Evolutionary conservation across 2,329 filamentous ascomycete genomes (phyloP), one percentile per base, ranked within the genome.

Genomic region (Reticulascus tulasneorum): DNA sequence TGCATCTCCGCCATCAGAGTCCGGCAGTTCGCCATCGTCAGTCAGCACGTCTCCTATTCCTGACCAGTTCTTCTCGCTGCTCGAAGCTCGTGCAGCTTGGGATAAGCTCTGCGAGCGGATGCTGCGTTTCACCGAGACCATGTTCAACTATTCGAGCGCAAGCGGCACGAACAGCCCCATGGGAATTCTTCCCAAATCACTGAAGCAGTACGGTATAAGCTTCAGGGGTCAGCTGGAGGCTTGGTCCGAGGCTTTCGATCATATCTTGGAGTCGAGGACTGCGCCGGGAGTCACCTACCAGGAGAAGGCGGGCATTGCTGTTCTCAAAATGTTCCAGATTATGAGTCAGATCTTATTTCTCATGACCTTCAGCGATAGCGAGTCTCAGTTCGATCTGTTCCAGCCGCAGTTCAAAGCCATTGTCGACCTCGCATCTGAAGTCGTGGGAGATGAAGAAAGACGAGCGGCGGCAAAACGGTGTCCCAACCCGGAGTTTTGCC

Each of bases 321-420:
- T 78, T 9, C 60, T 82, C 6, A 79, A 80, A 47, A 81, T 82
- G 76, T 69, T 69, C 36, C 74, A 79, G 40, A 64, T 77, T 33
- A 82, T 78, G 66, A 67, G 66, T 9, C 62, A 66, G 29, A 64
- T 82, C 22, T 57, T 82, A 6, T 79, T 76, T 45, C 58, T 73
- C 25, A 79, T 79, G 71, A 75, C 73, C 9, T 82, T 79, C 47
- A 75, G 67, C 50, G 69, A 73, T 33, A 71, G 62, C 29, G 78
- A 82, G 50, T 67, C 69, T 35, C 66, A 73, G 23, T 82, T 82
- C 40, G 78, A 82, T 47, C 51, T 55, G 9, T 79, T 76, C 43
- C 56, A 66, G 6, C 54, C 60, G 1, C 63, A 70, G 16, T 82
- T 82, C 44, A 62, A 64, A 38, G 55, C 60, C 16, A 78, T 82